These are phyloP conservation scores for Colletotrichum limetticola DNA, from an alignment of 2,329 filamentous ascomycete genomes.

Conservation along the genomic window DNA sequence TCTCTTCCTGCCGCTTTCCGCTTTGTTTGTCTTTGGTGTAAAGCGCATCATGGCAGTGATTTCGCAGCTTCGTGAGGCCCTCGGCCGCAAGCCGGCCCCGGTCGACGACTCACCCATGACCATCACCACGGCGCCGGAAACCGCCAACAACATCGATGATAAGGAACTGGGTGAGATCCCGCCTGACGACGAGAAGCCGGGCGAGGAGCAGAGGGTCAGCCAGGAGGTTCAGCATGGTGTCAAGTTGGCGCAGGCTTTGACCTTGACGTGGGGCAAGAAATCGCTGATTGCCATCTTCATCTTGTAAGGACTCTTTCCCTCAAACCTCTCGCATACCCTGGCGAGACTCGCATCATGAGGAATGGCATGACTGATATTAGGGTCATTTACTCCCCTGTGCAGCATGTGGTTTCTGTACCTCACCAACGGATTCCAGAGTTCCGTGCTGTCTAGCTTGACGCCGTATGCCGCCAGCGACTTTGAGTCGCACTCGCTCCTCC, in stretches of 20 bases:
- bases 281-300: conserved; percentile 37
- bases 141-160: not conserved
- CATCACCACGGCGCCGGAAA: not conserved
- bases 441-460: conserved; percentile 52
- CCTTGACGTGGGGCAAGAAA: conserved; percentile 37
- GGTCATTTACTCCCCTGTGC: not conserved
- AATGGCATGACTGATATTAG: not conserved
- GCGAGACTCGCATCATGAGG: not conserved
- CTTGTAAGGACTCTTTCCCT: conserved; percentile 12
- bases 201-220: not conserved
- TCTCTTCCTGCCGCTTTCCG: not conserved
- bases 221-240: conserved; percentile 38
- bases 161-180: not conserved
- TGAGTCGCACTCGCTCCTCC: conserved; percentile 62
- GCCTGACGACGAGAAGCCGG: not conserved
- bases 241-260: conserved; percentile 39
- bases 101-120: not conserved
- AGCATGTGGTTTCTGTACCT: conserved; percentile 55
- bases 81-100: not conserved
- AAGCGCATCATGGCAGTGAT: not conserved
- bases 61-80: not conserved
- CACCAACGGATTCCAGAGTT: conserved; percentile 59
- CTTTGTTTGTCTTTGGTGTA: not conserved
- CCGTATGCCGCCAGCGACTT: conserved; percentile 63
- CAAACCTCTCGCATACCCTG: not conserved